These are phyloP conservation scores for Byssochlamys sp. DNA, from an alignment of 2,329 filamentous ascomycete genomes.

Conservation along the genomic window DNA sequence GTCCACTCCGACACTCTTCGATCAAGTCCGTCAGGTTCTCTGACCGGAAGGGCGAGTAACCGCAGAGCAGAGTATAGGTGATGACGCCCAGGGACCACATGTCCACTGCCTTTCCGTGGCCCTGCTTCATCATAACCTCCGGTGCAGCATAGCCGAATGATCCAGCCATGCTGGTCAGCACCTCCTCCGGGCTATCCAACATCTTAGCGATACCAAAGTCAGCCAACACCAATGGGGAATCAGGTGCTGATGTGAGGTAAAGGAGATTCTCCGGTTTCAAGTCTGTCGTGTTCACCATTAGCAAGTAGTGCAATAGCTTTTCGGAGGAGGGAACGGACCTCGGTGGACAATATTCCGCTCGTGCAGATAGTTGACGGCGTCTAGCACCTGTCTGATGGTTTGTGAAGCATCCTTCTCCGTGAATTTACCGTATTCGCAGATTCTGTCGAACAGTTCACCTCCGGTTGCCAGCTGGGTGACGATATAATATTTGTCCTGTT, in stretches of 20 bases:
- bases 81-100: conserved; percentile 99
- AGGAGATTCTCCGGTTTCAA: conserved; percentile 96
- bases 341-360: conserved; percentile 89
- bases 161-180: conserved; percentile 94
- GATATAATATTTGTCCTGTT: conserved; percentile 97
- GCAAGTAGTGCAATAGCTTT: not conserved
- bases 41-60: conserved; percentile 94
- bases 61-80: conserved; percentile 93
- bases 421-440: conserved; percentile 95
- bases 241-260: conserved; percentile 66
- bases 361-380: conserved; percentile 89
- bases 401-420: conserved; percentile 96
- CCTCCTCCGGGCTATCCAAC: conserved; percentile 79
- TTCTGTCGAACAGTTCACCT: conserved; percentile 93
- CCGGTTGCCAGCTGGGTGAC: conserved; percentile 92
- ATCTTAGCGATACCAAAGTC: conserved; percentile 99
- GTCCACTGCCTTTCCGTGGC: conserved; percentile 94
- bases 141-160: conserved; percentile 96
- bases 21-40: conserved; percentile 89
- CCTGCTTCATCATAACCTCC: conserved; percentile 95
- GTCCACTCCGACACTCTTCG: conserved; percentile 76
- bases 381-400: conserved; percentile 87
- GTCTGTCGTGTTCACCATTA: conserved; percentile 46
- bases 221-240: conserved; percentile 82
- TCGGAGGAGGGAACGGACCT: conserved; percentile 47